Percentiles rank a stretch among this genome's conserved stretches.
Conservation (phyloP, 2,329 filamentous ascomycete species). For the Cladosporium sp. region DNA sequence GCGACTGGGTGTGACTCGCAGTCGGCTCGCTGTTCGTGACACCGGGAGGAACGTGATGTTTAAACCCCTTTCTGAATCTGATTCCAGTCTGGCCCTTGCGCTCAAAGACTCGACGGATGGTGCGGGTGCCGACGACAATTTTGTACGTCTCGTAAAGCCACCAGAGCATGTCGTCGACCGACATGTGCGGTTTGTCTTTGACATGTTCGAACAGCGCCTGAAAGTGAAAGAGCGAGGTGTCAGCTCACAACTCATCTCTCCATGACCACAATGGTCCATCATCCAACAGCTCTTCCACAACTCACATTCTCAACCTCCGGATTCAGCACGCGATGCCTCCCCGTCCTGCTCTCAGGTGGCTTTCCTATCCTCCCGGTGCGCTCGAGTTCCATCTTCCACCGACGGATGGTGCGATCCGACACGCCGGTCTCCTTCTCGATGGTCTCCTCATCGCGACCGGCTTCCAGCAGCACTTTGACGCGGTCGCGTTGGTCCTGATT, state of each 20-base stretch:
- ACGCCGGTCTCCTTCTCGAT: slow-evolving; percentile 36
- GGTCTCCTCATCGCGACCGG: slow-evolving; percentile 31
- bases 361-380: slow-evolving; percentile 35
- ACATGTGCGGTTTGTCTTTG: slow-evolving; percentile 31
- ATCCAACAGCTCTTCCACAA: background rate
- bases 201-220: slow-evolving; percentile 34
- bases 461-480: slow-evolving; percentile 29
- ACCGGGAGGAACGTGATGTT: background rate
- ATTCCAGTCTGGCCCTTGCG: slow-evolving; percentile 27
- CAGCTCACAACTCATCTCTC: too few species aligned
- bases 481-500: slow-evolving; percentile 23
- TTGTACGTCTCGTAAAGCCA: slow-evolving; percentile 35
- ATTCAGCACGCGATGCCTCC: slow-evolving; percentile 32
- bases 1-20: background rate
- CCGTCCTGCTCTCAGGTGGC: slow-evolving; percentile 34
- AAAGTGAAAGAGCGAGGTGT: too few species aligned
- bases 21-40: background rate
- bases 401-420: slow-evolving; percentile 31
- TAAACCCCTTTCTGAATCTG: slow-evolving; percentile 10
- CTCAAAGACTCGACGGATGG: slow-evolving; percentile 35
- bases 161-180: slow-evolving; percentile 37
- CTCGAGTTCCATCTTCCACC: slow-evolving; percentile 36
- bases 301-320: slow-evolving; percentile 31
- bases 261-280: too few species aligned
- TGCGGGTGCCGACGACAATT: slow-evolving; percentile 34